Evolutionary conservation across 2,329 filamentous ascomycete species (phyloP).

Genomic region (Ceratocystis eucalypticola): DNA sequence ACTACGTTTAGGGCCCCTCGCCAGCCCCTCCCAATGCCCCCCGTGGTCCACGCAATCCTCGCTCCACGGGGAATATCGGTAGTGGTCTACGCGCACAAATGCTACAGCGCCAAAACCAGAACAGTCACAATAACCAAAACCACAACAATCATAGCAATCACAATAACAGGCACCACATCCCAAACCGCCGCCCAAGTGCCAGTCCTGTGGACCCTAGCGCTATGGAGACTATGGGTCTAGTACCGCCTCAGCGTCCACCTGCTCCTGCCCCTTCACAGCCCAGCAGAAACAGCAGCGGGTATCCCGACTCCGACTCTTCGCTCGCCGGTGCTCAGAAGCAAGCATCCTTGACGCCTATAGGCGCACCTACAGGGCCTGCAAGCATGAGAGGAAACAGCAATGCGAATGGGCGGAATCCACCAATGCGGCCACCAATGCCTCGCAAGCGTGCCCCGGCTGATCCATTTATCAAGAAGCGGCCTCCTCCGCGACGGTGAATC

Average conservation of each 20-base stretch:
- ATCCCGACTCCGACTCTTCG: not conserved
- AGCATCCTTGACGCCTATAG: constrained; percentile 20
- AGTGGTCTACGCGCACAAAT: constrained; percentile 22
- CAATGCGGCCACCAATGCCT: constrained; percentile 18
- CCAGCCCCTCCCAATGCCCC: constrained; percentile 7
- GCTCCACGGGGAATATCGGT: not conserved
- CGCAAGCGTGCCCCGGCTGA: constrained; percentile 32
- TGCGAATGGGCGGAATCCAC: not conserved
- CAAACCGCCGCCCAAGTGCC: not conserved
- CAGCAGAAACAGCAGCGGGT: constrained; percentile 13
- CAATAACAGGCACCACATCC: not conserved
- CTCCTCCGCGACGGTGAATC: constrained; percentile 17
- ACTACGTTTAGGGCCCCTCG: not conserved
- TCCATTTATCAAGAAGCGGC: constrained; percentile 33
- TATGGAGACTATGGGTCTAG: constrained; percentile 38
- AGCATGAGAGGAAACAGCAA: not conserved
- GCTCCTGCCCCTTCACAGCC: constrained; percentile 21
- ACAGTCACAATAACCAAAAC: not conserved
- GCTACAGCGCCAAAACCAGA: constrained; percentile 23
- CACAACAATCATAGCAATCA: not conserved
- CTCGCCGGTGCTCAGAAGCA: not conserved
- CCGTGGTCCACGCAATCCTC: not conserved
- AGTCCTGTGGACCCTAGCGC: constrained; percentile 35
- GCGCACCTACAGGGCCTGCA: constrained; percentile 18
- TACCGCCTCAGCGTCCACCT: constrained; percentile 33